Evolutionary conservation across 352 stramenopile species (phyloP).

Genomic region (Pythium scleroteichum): DNA sequence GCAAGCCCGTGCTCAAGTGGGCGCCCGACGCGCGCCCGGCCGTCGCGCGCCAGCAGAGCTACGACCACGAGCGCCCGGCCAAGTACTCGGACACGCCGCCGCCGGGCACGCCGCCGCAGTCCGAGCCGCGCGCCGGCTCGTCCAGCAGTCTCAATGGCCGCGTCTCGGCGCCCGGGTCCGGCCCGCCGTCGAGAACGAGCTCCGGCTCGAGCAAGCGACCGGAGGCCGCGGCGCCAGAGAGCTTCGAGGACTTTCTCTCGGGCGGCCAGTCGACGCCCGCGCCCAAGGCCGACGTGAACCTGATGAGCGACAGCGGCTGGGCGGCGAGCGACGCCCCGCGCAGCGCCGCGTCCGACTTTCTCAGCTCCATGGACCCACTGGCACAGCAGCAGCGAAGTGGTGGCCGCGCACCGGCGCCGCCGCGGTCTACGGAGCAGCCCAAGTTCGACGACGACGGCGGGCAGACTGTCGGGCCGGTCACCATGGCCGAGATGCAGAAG

Average conservation of each 20-base stretch:
- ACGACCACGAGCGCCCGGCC: slow-evolving; percentile 46
- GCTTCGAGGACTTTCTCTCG: slow-evolving; percentile 80
- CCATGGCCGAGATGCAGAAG: slow-evolving; percentile 81
- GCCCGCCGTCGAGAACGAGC: slow-evolving; percentile 35
- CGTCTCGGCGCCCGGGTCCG: slow-evolving; percentile 17
- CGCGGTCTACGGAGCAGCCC: slow-evolving; percentile 38
- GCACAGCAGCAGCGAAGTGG: slow-evolving; percentile 29
- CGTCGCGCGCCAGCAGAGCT: slow-evolving; percentile 27
- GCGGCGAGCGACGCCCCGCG: slow-evolving; percentile 24
- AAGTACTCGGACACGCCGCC: slow-evolving; percentile 66
- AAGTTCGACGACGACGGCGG: slow-evolving; percentile 81
- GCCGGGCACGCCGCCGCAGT: slow-evolving; percentile 10
- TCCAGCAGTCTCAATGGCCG: slow-evolving; percentile 6
- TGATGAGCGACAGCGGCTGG: slow-evolving; percentile 72
- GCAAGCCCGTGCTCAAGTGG: slow-evolving; percentile 75
- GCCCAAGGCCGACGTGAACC: slow-evolving; percentile 47
- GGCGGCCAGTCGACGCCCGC: slow-evolving; percentile 37
- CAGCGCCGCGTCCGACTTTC: slow-evolving; percentile 43
- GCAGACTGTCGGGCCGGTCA: slow-evolving; percentile 81
- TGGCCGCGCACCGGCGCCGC: slow-evolving; percentile 3
- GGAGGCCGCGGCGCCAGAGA: slow-evolving; percentile 32
- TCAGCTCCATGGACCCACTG: slow-evolving; percentile 73
- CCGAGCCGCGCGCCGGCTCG: slow-evolving; percentile 7
- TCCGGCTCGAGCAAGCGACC: slow-evolving; percentile 36
- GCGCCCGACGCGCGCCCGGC: too few species aligned